Evolutionary conservation across 78 protist genomes (phyloP).

Genomic region (Dictyostelium purpureum): DNA sequence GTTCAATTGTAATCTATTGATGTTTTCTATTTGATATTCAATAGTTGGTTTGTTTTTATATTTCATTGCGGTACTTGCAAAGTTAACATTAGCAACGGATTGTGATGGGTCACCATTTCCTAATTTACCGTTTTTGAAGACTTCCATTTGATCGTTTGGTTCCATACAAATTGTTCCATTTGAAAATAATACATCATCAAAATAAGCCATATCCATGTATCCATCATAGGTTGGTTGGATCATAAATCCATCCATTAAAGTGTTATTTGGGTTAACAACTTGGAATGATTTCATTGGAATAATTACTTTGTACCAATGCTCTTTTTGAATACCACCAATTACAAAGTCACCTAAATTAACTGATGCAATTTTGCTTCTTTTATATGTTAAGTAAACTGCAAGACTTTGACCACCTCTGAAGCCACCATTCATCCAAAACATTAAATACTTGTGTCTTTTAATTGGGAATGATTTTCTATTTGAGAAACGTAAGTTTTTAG

Average conservation of each 20-base stretch:
- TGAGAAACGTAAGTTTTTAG: not conserved
- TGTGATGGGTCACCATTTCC: not conserved
- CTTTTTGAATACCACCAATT: not conserved
- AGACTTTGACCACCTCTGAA: not conserved
- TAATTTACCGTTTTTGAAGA: not conserved
- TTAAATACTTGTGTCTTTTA: not conserved
- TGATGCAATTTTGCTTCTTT: not conserved
- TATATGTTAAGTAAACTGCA: not conserved
- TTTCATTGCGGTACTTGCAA: not conserved
- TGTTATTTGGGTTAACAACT: not conserved
- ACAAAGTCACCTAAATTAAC: constrained; percentile 10
- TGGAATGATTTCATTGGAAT: constrained; percentile 11
- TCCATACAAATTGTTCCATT: constrained; percentile 16
- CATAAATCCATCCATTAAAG: not conserved
- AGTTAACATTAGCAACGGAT: not conserved
- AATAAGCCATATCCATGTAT: not conserved
- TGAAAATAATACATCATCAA: not conserved
- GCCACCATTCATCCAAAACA: constrained; percentile 24
- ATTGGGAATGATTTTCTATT: not conserved
- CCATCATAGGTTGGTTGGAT: not conserved
- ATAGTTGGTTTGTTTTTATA: constrained; percentile 1
- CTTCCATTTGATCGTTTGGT: not conserved
- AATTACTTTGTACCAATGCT: not conserved
- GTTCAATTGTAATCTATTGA: not conserved
- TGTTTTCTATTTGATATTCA: not conserved